Evolutionary conservation across 2,329 filamentous ascomycete genomes (phyloP).

Genomic region (Talaromyces marneffei): DNA sequence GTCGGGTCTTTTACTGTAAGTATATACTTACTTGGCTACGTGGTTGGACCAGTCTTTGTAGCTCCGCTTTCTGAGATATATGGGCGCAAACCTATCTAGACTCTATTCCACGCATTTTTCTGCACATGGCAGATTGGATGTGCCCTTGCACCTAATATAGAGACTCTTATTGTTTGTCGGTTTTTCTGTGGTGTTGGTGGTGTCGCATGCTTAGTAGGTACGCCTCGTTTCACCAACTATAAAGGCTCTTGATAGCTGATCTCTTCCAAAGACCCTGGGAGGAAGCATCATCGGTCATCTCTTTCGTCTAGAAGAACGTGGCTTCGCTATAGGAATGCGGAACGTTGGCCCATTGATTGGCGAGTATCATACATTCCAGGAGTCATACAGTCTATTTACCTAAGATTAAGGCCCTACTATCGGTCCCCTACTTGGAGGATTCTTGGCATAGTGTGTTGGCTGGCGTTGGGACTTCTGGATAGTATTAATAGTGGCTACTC

Average conservation of each 20-base stretch:
- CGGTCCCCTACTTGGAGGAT: constrained; percentile 37
- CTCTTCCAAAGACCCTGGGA: constrained; percentile 24
- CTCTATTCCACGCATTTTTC: constrained; percentile 53
- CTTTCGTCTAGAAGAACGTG: constrained; percentile 38
- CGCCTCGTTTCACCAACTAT: neutral
- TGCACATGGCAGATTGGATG: constrained; percentile 58
- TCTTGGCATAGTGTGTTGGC: constrained; percentile 33
- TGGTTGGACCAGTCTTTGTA: constrained; percentile 54
- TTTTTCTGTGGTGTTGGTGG: constrained; percentile 53
- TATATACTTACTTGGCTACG: constrained; percentile 28
- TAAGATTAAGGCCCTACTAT: constrained; percentile 23
- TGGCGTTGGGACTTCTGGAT: constrained; percentile 48
- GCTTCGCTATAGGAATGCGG: constrained; percentile 40
- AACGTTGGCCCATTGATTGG: constrained; percentile 33
- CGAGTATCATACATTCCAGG: neutral
- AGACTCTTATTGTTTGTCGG: constrained; percentile 55
- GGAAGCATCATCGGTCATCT: constrained; percentile 44
- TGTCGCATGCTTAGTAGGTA: constrained; percentile 24
- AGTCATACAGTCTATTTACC: too few relatives aligned
- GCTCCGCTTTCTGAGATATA: constrained; percentile 62
- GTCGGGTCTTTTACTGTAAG: constrained; percentile 27
- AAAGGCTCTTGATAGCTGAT: too few relatives aligned
- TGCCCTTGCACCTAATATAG: constrained; percentile 53
- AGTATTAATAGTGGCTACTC: constrained; percentile 33
- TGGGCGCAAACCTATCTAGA: constrained; percentile 55